Percentiles rank a stretch among this genome's conserved stretches.
Evolutionary conservation across 78 protist genomes (phyloP).

Genomic region (Emiliania huxleyi): DNA sequence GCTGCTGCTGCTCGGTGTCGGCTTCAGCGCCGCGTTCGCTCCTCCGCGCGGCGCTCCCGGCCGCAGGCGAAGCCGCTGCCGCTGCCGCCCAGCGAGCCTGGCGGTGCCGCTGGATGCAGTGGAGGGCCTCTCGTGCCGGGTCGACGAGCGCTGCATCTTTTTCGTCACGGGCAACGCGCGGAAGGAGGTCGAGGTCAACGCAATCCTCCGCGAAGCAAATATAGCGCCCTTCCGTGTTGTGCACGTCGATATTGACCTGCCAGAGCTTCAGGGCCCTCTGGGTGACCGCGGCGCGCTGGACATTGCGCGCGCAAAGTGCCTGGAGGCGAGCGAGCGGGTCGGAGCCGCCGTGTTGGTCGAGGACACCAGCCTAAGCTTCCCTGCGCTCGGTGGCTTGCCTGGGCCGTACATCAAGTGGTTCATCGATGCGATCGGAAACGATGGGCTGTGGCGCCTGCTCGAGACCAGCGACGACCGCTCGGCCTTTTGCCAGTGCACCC

Average conservation of each 20-base stretch:
- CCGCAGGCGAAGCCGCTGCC: too few relatives aligned
- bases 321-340: neutral
- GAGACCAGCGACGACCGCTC: neutral
- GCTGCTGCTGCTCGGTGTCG: too few relatives aligned
- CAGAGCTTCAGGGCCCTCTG: conserved; percentile 22
- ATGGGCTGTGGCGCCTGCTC: neutral
- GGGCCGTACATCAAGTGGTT: conserved; percentile 25
- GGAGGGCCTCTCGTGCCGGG: too few relatives aligned
- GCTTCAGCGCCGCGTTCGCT: too few relatives aligned
- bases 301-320: neutral
- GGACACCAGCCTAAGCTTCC: neutral
- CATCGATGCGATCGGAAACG: neutral
- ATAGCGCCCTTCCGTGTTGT: neutral
- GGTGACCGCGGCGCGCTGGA: neutral
- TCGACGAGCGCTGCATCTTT: neutral
- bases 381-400: neutral
- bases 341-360: neutral
- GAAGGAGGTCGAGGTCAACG: neutral
- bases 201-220: neutral
- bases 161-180: neutral
- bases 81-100: too few relatives aligned
- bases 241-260: neutral
- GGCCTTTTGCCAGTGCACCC: neutral
- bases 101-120: too few relatives aligned
- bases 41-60: too few relatives aligned